Evolutionary conservation across 108 stramenopile species (phyloP), one percentile per base, ranked within the genome.

Genomic region (Nannochloropsis oceanica): DNA sequence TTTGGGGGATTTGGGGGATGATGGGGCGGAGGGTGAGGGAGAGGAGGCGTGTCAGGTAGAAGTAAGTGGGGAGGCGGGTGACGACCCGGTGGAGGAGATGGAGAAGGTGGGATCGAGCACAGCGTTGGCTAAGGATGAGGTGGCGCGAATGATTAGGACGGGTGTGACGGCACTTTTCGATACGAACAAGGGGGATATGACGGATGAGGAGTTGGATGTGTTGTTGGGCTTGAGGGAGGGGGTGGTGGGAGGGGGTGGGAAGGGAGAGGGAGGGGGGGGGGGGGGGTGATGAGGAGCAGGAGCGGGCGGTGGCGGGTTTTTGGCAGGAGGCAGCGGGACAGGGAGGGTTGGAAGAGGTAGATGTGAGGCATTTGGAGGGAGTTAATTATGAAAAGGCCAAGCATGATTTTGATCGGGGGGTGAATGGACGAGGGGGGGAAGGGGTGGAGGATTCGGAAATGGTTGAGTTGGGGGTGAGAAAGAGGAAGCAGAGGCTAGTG

Each of bases 1-100:
- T 26, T 79, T 92, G 79, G 88, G 25, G 46, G 86, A 44, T 85
- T 82, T 26, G 86, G 84, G 11, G 25, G 81, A 85, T 59, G 27
- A 25, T 13, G 79, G 43, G 79, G 42, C 42, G n/a, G 87, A 83
- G 80, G 86, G 89, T 59, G 91, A 43, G 44, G 83, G 59, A 26
- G 20, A 87, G 87, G 87, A 89, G 20, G 86, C 90, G 42, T 44
- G 87, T 86, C 84, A 90, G 83, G 81, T n/a, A n/a, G n/a, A n/a
- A n/a, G n/a, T n/a, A n/a, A n/a, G 91, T 81, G 89, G 85, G 42
- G 90, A 91, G 79, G 87, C 92, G 27, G 81, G 89, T n/a, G 46
- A 87, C 90, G 25, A 25, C 25, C 25, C 34, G 13, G 27, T 81
- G 13, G 27, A 89, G 44, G 88, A 87, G 42, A 43, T 89, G 22